A percentile compares a stretch with the other conserved stretches of the same genome.
Evolutionary conservation across 2,329 filamentous ascomycete genomes (phyloP).

Genomic region (Zymoseptoria ardabiliae): DNA sequence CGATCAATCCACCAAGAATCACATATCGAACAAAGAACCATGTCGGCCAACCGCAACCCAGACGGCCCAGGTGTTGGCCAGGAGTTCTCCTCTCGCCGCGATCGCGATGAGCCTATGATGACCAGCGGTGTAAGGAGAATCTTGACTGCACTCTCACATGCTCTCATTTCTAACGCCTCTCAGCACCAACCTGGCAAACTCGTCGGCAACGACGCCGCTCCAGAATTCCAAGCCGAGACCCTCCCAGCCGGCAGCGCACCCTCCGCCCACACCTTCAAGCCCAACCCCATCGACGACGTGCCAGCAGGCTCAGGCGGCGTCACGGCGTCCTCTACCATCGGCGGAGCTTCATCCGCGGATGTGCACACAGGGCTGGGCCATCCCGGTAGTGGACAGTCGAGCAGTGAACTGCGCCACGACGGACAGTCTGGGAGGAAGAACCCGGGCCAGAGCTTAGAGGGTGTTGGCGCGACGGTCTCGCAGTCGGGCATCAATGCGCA

Average conservation of each 20-base stretch:
- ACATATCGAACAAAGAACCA: conserved; percentile 20
- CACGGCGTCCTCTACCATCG: conserved; percentile 42
- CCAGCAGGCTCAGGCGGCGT: conserved; percentile 37
- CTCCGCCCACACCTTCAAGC: conserved; percentile 36
- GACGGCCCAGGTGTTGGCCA: conserved; percentile 48
- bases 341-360: conserved; percentile 46
- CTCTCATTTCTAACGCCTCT: neutral
- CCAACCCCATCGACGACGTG: conserved; percentile 34
- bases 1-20: neutral
- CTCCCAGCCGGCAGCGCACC: conserved; percentile 59
- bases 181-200: conserved; percentile 59
- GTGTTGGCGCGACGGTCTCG: conserved; percentile 30
- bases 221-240: conserved; percentile 57
- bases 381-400: conserved; percentile 44
- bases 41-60: conserved; percentile 43
- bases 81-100: conserved; percentile 48
- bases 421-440: conserved; percentile 38
- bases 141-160: neutral
- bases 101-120: conserved; percentile 47
- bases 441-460: conserved; percentile 33
- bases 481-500: conserved; percentile 23
- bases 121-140: conserved; percentile 46
- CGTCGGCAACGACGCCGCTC: conserved; percentile 51
- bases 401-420: conserved; percentile 42
- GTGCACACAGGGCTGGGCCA: conserved; percentile 49